phyloP scores from a whole-genome alignment of 106 monocot genomes.

The Amphibolis antarctica region DNA sequence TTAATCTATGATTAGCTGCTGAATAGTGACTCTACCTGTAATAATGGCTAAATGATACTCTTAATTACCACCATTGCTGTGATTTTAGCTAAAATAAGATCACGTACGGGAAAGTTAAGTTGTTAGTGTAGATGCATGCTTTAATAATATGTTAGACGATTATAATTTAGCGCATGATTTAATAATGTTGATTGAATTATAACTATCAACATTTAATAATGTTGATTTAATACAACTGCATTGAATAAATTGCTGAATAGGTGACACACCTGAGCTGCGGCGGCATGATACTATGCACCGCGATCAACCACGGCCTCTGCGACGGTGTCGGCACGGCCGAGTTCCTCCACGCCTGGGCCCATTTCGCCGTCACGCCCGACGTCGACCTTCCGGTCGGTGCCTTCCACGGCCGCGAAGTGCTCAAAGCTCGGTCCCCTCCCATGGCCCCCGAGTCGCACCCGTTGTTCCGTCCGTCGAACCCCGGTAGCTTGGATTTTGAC shows the following conservation, averaged over 20 bases:
- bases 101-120: too few relatives aligned
- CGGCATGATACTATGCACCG: slow-evolving; percentile 69
- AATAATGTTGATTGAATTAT: too few relatives aligned
- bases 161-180: too few relatives aligned
- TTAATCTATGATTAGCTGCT: too few relatives aligned
- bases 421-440: slow-evolving; percentile 41
- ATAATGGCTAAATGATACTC: too few relatives aligned
- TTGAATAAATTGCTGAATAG: slow-evolving; percentile 15
- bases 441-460: slow-evolving; percentile 32
- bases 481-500: neutral
- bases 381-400: slow-evolving; percentile 13
- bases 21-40: too few relatives aligned
- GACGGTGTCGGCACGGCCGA: slow-evolving; percentile 65
- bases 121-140: too few relatives aligned
- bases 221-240: too few relatives aligned
- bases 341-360: slow-evolving; percentile 78
- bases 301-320: slow-evolving; percentile 63
- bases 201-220: too few relatives aligned
- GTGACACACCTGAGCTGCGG: slow-evolving; percentile 71
- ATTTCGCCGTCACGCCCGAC: slow-evolving; percentile 4
- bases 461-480: slow-evolving; percentile 21
- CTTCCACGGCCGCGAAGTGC: slow-evolving; percentile 47
- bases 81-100: too few relatives aligned
- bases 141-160: too few relatives aligned
- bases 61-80: too few relatives aligned